These are phyloP conservation scores for Sporothrix variecibatus DNA, from an alignment of 2,329 filamentous ascomycete genomes.

Conservation along the genomic window DNA sequence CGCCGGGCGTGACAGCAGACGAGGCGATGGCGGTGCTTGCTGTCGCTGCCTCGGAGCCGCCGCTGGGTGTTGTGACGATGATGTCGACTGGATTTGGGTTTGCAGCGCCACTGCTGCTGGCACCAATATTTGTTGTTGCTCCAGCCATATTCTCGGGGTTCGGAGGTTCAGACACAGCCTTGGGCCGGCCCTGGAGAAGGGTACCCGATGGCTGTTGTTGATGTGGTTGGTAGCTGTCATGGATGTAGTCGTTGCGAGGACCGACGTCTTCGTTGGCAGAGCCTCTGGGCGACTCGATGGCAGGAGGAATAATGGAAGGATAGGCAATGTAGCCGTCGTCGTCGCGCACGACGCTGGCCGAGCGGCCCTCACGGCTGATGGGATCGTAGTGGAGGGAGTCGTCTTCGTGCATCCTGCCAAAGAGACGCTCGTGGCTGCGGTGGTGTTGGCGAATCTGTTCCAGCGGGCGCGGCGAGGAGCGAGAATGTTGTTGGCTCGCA, in stretches of 20 bases:
- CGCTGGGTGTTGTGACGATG: not conserved
- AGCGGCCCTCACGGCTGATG: constrained; percentile 34
- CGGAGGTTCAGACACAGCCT: constrained; percentile 29
- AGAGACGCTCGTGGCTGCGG: constrained; percentile 11
- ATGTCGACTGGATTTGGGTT: not conserved
- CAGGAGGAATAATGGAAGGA: constrained; percentile 39
- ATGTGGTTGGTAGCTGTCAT: not conserved
- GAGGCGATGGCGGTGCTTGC: not conserved
- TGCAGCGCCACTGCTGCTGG: not conserved
- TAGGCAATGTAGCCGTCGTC: constrained; percentile 37
- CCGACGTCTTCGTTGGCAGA: not conserved
- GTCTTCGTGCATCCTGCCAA: constrained; percentile 17
- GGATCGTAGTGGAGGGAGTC: constrained; percentile 36
- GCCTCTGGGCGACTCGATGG: constrained; percentile 29
- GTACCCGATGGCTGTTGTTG: not conserved
- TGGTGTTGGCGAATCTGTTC: not conserved
- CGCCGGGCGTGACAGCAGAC: not conserved
- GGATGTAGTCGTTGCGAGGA: not conserved
- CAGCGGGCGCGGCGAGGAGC: not conserved
- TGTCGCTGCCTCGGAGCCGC: not conserved
- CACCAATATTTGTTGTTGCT: not conserved
- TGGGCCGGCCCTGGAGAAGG: constrained; percentile 15
- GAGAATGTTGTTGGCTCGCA: not conserved
- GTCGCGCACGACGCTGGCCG: constrained; percentile 39
- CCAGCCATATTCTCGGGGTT: constrained; percentile 10